Percentiles rank a stretch among this genome's conserved stretches.
Conservation (phyloP, 768 basidiomycete species). For the Podaxis sp. region DNA sequence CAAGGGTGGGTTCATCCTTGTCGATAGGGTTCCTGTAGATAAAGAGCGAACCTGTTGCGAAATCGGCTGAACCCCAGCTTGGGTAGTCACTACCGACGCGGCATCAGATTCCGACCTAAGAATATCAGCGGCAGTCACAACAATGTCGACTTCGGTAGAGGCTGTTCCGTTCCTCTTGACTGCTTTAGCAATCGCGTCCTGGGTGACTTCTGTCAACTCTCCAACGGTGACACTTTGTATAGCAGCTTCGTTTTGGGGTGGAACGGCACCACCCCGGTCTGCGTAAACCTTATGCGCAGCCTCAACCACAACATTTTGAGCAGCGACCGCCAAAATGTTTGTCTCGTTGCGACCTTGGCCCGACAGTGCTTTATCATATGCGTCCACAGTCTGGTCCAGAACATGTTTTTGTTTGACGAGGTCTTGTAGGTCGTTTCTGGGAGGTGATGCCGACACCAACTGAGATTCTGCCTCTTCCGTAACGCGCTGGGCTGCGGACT, state of each 20-base stretch:
- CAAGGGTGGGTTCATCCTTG: constrained; percentile 19
- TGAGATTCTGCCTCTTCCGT: constrained; percentile 71
- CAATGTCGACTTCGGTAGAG: constrained; percentile 77
- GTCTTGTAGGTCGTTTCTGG: constrained; percentile 50
- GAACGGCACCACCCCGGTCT: constrained; percentile 36
- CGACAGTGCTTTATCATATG: constrained; percentile 66
- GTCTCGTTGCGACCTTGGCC: constrained; percentile 48
- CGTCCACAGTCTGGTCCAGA: constrained; percentile 63
- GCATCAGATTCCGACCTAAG: constrained; percentile 32
- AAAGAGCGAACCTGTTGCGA: constrained; percentile 17
- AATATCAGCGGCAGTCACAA: constrained; percentile 62
- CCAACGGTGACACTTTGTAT: constrained; percentile 47
- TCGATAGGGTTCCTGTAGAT: constrained; percentile 17
- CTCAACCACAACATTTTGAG: constrained; percentile 77
- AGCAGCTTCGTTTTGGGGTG: constrained; percentile 33
- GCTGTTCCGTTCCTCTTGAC: constrained; percentile 70
- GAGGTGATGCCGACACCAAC: constrained; percentile 45
- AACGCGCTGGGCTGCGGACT: constrained; percentile 72
- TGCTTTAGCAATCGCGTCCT: constrained; percentile 74
- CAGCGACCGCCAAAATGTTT: constrained; percentile 66
- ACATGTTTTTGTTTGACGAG: constrained; percentile 82
- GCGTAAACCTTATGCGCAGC: constrained; percentile 68
- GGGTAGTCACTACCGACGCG: constrained; percentile 15
- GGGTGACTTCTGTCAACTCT: constrained; percentile 49
- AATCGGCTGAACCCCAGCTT: constrained; percentile 5